Evolutionary conservation across 1,284 basidiomycete genomes (phyloP), one percentile per base, ranked within the genome.

Genomic region (Coriolopsis trogii): DNA sequence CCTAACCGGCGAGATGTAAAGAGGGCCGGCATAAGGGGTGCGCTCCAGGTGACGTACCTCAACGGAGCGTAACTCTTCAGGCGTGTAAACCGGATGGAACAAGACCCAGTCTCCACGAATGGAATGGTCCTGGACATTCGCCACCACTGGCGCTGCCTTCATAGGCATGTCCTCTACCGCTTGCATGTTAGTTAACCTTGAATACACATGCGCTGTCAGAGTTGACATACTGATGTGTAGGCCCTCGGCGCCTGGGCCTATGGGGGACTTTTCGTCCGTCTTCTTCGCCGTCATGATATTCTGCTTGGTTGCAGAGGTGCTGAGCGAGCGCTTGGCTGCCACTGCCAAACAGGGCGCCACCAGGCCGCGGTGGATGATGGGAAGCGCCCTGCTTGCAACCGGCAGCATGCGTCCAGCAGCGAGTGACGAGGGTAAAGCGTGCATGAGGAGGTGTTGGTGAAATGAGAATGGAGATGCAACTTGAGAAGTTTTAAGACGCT

Each of bases 41-140:
- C n/a, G n/a, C n/a, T n/a, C n/a, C n/a, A n/a, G n/a, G 8, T 25
- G 6, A 48, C 70, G 34, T 61, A 87, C 88, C 68, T 88, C 75
- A 37, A 94, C 89, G 9, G 86, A 76, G 55, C 84, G 87, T 56
- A 97, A 73, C 68, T 98, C 95, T 39, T 88, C 85, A 15, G 73
- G 67, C 5, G 84, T 77, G 66, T 93, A 93, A 0, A 92, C 91
- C 0, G 90, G 90, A 63, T 93, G 89, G 65, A 91, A 90, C 0
- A 92, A 71, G 8, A 92, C 87, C 87, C 89, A 93, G 63, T 90
- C 89, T 2, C 88, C 88, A 25, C 75, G 80, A 45, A 88, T 50
- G 9, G 54, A 53, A 12, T 49, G 38, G 18, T 49, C 57, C 2
- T 40, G 33, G 6, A 51, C 37, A 6, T 55, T 51, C 13, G 46